Evolutionary conservation across 1,284 basidiomycete genomes (phyloP), one percentile per base, ranked within the genome.

Genomic region (Spongispora temasekensis): DNA sequence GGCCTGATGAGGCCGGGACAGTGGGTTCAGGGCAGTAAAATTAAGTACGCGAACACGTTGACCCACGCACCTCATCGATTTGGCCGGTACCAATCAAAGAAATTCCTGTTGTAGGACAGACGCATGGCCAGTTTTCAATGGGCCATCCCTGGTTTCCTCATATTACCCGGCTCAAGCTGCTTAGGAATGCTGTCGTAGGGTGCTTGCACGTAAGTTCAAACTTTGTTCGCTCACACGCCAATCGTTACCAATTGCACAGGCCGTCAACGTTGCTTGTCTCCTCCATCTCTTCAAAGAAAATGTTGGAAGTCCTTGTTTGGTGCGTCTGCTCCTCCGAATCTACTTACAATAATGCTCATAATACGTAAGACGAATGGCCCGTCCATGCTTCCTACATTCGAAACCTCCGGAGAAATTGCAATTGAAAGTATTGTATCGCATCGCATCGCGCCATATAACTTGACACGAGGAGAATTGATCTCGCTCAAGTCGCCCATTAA

Each of bases 301-400:
- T 71, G 72, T 91, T 19, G 87, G 82, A 34, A 81, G 81, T 35
- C 72, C 82, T 57, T 83, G 83, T 46, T 63, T 76, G 35, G 89
- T 89, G 59, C 31, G 77, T 69, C 27, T 52, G 51, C 30, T 17
- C 13, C n/a, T 3, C 2, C n/a, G 30, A 3, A 3, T 25, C 8
- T 23, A 12, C 30, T 40, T 31, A 54, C 13, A 28, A 52, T 27
- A 15, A 27, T 30, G 1, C 21, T 64, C 25, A 67, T 34, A 21
- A 44, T 12, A 32, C 27, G 23, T 31, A 50, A 86, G 86, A 85
- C 83, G 76, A 53, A 73, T 55, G 94, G 94, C 3, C 88, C 89
- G n/a, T 95, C 93, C 53, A 96, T 96, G 94, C 80, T 95, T 28
- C 93, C 93, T 4, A 95, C 94, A 0, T 80, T 96, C 56, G 83